These are phyloP conservation scores for Aschersonia sp. DNA, from an alignment of 2,329 filamentous ascomycete genomes.

Conservation along the genomic window DNA sequence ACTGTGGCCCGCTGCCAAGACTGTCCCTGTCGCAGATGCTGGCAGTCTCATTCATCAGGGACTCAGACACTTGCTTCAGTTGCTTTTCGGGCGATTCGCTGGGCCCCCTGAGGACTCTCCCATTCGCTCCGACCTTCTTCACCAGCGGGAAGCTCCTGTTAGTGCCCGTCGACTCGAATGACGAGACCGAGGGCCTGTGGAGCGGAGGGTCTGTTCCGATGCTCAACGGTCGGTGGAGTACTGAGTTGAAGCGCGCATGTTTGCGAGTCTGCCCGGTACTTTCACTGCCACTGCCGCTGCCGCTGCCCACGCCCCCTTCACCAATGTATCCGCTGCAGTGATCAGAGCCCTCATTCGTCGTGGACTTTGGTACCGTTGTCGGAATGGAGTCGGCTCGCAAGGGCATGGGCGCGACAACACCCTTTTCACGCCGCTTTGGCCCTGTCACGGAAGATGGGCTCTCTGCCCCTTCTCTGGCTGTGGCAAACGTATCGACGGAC, in stretches of 20 bases:
- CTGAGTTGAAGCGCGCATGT: slow-evolving; percentile 16
- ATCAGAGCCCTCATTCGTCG: slow-evolving; percentile 9
- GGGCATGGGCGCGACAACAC: slow-evolving; percentile 8
- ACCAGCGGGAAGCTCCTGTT: slow-evolving; percentile 48
- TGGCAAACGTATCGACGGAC: slow-evolving; percentile 40
- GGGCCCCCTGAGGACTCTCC: slow-evolving; percentile 31
- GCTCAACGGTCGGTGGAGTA: slow-evolving; percentile 27
- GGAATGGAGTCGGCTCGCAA: slow-evolving; percentile 6
- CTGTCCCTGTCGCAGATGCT: slow-evolving; percentile 23
- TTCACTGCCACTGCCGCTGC: slow-evolving; percentile 10
- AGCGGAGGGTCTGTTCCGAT: slow-evolving; percentile 19
- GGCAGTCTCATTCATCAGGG: slow-evolving; percentile 31
- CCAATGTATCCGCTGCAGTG: slow-evolving; percentile 6
- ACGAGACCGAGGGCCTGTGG: slow-evolving; percentile 42
- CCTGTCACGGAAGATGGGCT: slow-evolving; percentile 20
- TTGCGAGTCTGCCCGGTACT: slow-evolving; percentile 7
- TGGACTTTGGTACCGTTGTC: slow-evolving; percentile 7
- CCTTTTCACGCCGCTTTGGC: slow-evolving; percentile 7
- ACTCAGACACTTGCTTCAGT: slow-evolving; percentile 30
- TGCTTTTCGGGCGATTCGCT: slow-evolving; percentile 34
- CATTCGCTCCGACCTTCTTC: slow-evolving; percentile 29
- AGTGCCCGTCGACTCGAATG: slow-evolving; percentile 42
- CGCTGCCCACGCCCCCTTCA: slow-evolving; percentile 4
- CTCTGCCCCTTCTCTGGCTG: slow-evolving; percentile 34
- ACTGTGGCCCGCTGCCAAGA: slow-evolving; percentile 11